These are phyloP conservation scores for Dactylellina drechsleri DNA, from an alignment of 2,329 filamentous ascomycete genomes.

Conservation along the genomic window DNA sequence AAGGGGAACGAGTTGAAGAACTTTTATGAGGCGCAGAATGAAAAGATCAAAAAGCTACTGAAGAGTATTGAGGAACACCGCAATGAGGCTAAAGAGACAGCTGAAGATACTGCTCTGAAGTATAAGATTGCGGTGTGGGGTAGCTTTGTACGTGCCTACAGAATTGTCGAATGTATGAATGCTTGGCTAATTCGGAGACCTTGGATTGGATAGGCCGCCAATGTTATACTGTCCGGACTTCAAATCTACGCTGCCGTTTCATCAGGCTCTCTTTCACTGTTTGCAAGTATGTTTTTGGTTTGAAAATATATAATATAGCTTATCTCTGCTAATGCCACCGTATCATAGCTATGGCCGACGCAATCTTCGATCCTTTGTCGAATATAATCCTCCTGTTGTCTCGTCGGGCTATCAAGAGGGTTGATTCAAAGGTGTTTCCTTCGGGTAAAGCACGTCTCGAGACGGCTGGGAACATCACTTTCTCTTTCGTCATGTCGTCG, in stretches of 20 bases:
- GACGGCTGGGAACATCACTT: conserved; percentile 93
- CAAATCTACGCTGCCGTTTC: conserved; percentile 89
- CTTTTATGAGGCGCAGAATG: conserved; percentile 92
- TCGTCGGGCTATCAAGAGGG: conserved; percentile 85
- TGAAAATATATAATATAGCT: not conserved
- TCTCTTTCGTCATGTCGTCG: conserved; percentile 94
- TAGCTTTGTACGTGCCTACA: conserved; percentile 59
- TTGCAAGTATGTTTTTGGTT: conserved; percentile 79
- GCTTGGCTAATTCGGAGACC: not conserved
- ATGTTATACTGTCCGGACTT: conserved; percentile 78
- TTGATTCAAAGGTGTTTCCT: conserved; percentile 86
- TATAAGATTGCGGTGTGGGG: conserved; percentile 71
- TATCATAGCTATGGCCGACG: conserved; percentile 71
- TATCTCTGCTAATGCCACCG: conserved; percentile 9
- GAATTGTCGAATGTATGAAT: not conserved
- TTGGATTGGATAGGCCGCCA: conserved; percentile 68
- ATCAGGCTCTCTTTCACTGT: conserved; percentile 90
- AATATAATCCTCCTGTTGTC: conserved; percentile 88
- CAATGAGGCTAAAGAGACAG: conserved; percentile 80
- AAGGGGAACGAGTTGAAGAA: conserved; percentile 72
- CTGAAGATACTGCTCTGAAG: conserved; percentile 79
- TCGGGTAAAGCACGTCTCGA: conserved; percentile 93
- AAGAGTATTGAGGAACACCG: conserved; percentile 93
- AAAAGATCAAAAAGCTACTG: conserved; percentile 88
- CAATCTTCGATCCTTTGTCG: conserved; percentile 89